Conservation (phyloP, 192 early-diverging fungal genomes). For the Coemansia sp. region DNA sequence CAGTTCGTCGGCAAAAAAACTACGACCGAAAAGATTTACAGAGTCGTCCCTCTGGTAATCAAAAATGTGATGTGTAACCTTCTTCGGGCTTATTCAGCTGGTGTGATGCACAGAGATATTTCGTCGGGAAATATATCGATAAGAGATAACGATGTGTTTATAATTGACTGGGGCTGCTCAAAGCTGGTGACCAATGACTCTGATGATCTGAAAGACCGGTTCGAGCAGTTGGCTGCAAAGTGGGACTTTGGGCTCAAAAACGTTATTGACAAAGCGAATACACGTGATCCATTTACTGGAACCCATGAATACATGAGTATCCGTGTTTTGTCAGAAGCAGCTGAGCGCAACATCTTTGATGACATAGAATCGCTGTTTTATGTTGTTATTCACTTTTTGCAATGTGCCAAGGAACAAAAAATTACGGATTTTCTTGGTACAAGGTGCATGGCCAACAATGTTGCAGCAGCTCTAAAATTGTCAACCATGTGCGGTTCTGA, state of each 20-base stretch:
- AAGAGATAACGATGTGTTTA: background rate
- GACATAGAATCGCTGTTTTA: constrained; percentile 18
- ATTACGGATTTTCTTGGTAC: background rate
- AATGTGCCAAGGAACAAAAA: too few relatives aligned
- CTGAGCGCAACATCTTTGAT: constrained; percentile 1
- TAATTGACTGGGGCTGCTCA: constrained; percentile 20
- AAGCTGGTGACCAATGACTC: background rate
- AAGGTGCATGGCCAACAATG: too few relatives aligned
- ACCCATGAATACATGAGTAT: constrained; percentile 2
- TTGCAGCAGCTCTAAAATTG: too few relatives aligned
- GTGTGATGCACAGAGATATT: constrained; percentile 16
- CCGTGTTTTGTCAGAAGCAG: background rate
- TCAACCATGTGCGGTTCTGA: too few relatives aligned
- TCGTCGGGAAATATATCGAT: constrained; percentile 10
- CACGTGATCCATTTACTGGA: background rate
- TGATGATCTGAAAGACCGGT: too few relatives aligned
- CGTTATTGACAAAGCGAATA: background rate
- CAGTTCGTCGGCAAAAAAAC: too few relatives aligned
- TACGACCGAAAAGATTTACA: too few relatives aligned
- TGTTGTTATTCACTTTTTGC: constrained; percentile 7
- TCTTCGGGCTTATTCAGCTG: background rate
- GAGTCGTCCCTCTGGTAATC: background rate
- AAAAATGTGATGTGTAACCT: background rate
- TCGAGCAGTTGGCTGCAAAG: background rate
- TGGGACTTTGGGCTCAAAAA: background rate